These are phyloP conservation scores for Pythium insidiosum DNA, from an alignment of 352 stramenopile genomes.

Conservation along the genomic window DNA sequence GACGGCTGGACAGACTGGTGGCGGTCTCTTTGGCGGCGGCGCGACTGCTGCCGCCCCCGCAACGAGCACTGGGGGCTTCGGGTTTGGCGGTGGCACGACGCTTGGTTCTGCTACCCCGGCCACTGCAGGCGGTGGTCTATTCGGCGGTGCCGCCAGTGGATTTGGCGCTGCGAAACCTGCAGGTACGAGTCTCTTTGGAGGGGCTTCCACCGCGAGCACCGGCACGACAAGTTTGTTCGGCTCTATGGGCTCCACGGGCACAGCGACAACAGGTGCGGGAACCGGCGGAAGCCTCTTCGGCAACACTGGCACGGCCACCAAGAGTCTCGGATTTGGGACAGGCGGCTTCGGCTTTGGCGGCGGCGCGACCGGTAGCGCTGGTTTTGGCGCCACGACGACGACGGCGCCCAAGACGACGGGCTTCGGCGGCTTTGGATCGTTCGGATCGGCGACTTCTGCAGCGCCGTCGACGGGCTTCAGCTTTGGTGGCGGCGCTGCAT, in stretches of 20 bases:
- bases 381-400: not conserved
- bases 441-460: slow-evolving; percentile 4
- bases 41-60: not conserved
- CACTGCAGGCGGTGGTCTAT: too few relatives aligned
- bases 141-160: too few relatives aligned
- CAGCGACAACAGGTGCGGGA: too few relatives aligned
- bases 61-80: too few relatives aligned
- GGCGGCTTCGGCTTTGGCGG: slow-evolving; percentile 6
- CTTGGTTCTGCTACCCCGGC: too few relatives aligned
- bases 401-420: too few relatives aligned
- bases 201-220: too few relatives aligned
- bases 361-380: not conserved
- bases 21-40: slow-evolving; percentile 9
- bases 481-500: slow-evolving; percentile 6
- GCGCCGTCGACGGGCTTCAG: slow-evolving; percentile 2
- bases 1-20: slow-evolving; percentile 8
- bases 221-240: slow-evolving; percentile 9
- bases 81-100: too few relatives aligned
- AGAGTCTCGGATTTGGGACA: slow-evolving; percentile 3
- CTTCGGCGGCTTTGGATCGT: slow-evolving; percentile 14
- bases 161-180: too few relatives aligned
- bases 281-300: slow-evolving; percentile 8
- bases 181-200: too few relatives aligned
- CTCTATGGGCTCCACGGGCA: too few relatives aligned
- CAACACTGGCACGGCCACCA: slow-evolving; percentile 2